These are phyloP conservation scores for Colletotrichum sp. DNA, from an alignment of 2,329 filamentous ascomycete genomes.

Conservation along the genomic window DNA sequence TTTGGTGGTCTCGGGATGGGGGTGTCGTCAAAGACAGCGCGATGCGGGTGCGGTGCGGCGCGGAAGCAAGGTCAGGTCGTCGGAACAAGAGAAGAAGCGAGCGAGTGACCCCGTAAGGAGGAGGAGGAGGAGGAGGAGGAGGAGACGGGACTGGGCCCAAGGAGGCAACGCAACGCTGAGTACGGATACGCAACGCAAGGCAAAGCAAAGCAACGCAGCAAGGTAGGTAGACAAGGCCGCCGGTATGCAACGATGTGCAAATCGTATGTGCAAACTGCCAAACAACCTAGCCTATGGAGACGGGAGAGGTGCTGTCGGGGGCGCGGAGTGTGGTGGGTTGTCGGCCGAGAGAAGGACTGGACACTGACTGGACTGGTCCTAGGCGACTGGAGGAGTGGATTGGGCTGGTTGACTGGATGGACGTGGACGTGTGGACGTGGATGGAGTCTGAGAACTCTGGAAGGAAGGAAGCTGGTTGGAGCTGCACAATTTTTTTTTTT, in stretches of 20 bases:
- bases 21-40: conserved; percentile 11
- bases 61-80: conserved; percentile 6
- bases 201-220: not conserved
- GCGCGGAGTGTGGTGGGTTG: conserved; percentile 1
- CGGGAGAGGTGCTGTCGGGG: not conserved
- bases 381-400: not conserved
- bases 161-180: not conserved
- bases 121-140: not conserved
- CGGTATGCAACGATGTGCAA: conserved; percentile 11
- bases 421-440: not conserved
- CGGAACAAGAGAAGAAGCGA: conserved; percentile 13
- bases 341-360: conserved; percentile 13
- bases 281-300: not conserved
- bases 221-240: not conserved
- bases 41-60: not conserved
- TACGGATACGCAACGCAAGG: not conserved
- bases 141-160: not conserved
- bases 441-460: not conserved
- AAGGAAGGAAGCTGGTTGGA: not conserved
- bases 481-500: not conserved
- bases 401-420: not conserved
- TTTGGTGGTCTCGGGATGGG: not conserved
- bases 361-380: not conserved
- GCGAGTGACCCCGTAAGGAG: conserved; percentile 3
- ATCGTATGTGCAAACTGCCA: not conserved